Percentiles rank a stretch among this genome's conserved stretches.
These are phyloP conservation scores for Taphrina flavorubra DNA, from an alignment of 1,139 yeast species.

Conservation along the genomic window DNA sequence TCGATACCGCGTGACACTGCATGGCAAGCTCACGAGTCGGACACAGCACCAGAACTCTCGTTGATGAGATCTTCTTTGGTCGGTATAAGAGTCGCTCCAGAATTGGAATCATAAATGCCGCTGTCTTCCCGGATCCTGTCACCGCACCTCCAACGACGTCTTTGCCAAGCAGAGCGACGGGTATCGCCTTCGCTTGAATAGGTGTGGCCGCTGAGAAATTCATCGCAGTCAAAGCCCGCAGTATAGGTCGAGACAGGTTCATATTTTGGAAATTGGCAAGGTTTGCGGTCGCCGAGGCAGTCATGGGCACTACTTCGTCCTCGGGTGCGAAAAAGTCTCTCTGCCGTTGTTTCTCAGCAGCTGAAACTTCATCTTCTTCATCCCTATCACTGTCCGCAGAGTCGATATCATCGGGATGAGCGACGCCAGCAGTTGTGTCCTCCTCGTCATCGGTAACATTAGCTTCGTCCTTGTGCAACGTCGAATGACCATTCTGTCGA, in stretches of 20 bases:
- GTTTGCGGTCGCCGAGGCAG: slow-evolving; percentile 51
- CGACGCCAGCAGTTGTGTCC: slow-evolving; percentile 34
- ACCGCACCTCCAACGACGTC: slow-evolving; percentile 99
- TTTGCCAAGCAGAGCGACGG: slow-evolving; percentile 88
- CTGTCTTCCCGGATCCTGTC: slow-evolving; percentile 99
- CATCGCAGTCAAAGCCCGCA: slow-evolving; percentile 77
- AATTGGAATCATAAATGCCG: slow-evolving; percentile 95
- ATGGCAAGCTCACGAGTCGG: slow-evolving; percentile 99
- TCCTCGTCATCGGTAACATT: slow-evolving; percentile 48
- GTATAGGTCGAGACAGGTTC: slow-evolving; percentile 84
- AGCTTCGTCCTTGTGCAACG: slow-evolving; percentile 47
- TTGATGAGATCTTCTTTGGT: slow-evolving; percentile 81
- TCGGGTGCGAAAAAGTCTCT: slow-evolving; percentile 69
- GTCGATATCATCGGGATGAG: slow-evolving; percentile 34
- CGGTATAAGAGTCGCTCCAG: slow-evolving; percentile 88
- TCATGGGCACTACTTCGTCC: slow-evolving; percentile 54
- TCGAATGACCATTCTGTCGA: slow-evolving; percentile 33
- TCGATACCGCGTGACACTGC: slow-evolving; percentile 93
- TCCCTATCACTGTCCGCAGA: slow-evolving; percentile 30
- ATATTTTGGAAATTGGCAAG: slow-evolving; percentile 71
- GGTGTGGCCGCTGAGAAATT: slow-evolving; percentile 90
- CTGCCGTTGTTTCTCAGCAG: slow-evolving; percentile 50
- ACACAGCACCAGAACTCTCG: slow-evolving; percentile 85
- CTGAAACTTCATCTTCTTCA: slow-evolving; percentile 39
- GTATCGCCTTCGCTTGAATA: slow-evolving; percentile 90